phyloP scores from a whole-genome alignment of 1,284 basidiomycete species.

The Cutaneotrichosporon mucoides region DNA sequence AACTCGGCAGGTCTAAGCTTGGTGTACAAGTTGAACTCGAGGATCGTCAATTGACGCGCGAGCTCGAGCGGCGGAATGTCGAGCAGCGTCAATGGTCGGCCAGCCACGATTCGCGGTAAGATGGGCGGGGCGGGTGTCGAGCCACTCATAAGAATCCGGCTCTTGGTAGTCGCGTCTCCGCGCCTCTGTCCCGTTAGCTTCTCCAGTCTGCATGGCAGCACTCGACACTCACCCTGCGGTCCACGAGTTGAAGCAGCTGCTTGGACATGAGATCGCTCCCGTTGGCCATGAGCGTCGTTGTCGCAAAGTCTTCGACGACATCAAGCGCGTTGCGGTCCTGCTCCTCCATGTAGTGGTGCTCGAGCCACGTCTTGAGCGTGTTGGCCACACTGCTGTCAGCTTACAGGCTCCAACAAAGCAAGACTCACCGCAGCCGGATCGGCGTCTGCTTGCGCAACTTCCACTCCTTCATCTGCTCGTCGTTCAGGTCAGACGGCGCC shows the following conservation, averaged over 20 bases:
- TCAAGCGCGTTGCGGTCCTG: conserved; percentile 73
- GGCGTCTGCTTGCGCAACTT: conserved; percentile 80
- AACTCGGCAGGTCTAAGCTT: conserved; percentile 89
- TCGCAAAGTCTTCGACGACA: conserved; percentile 71
- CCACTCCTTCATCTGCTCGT: conserved; percentile 73
- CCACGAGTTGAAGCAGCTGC: conserved; percentile 65
- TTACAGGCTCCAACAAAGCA: no score
- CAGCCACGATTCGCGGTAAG: conserved; percentile 9
- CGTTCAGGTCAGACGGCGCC: conserved; percentile 65
- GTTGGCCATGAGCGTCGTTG: conserved; percentile 55
- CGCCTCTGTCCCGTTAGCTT: conserved; percentile 34
- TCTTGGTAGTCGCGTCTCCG: conserved; percentile 40
- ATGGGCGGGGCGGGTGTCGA: conserved; percentile 7
- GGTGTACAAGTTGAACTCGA: conserved; percentile 83
- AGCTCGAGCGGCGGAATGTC: conserved; percentile 73
- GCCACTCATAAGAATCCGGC: conserved; percentile 3
- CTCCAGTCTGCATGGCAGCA: neutral
- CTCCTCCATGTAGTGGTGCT: conserved; percentile 74
- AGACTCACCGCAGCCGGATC: conserved; percentile 72
- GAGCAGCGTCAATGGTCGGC: conserved; percentile 30
- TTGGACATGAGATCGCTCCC: conserved; percentile 63
- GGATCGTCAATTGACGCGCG: conserved; percentile 87
- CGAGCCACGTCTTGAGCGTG: conserved; percentile 73
- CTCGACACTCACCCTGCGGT: conserved; percentile 53
- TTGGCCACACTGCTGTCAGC: conserved; percentile 64